Evolutionary conservation across 208 protist genomes (phyloP).

Genomic region (Crithidia mellificae): DNA sequence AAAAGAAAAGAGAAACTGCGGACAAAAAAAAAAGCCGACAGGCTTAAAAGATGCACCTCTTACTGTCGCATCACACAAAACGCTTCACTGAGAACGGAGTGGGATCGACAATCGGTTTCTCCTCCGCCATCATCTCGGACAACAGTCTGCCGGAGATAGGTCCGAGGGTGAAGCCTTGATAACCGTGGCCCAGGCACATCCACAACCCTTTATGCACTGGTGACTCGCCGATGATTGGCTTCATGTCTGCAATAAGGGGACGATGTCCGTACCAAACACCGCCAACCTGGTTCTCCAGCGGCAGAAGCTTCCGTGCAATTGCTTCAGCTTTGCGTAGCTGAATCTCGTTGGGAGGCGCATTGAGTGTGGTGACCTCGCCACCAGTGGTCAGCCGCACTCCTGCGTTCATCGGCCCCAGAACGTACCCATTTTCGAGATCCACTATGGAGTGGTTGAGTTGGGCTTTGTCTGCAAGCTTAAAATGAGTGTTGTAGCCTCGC

Average conservation of each 20-base stretch:
- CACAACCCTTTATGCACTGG: conserved; percentile 23
- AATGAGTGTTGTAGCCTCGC: conserved; percentile 32
- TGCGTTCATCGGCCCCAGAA: conserved; percentile 13
- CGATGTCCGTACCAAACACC: conserved; percentile 31
- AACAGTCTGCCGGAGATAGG: conserved; percentile 28
- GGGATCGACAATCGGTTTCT: conserved; percentile 32
- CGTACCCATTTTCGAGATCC: conserved; percentile 17
- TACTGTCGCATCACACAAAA: conserved; percentile 15
- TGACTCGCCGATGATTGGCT: conserved; percentile 36
- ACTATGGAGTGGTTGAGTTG: conserved; percentile 15
- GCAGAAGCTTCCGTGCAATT: conserved; percentile 19
- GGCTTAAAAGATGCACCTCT: no score
- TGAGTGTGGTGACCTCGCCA: conserved; percentile 8
- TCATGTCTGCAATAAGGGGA: conserved; percentile 37
- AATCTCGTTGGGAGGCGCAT: conserved; percentile 18
- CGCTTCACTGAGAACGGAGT: conserved; percentile 24
- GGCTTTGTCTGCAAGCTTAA: conserved; percentile 16
- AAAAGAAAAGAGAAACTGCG: conserved; percentile 7
- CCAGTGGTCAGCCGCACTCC: conserved; percentile 16
- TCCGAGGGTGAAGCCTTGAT: conserved; percentile 26
- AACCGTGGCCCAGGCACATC: conserved; percentile 31
- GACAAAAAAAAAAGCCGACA: conserved; percentile 8
- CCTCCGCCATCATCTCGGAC: conserved; percentile 26
- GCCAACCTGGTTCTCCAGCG: conserved; percentile 24
- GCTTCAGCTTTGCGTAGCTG: conserved; percentile 21